Evolutionary conservation across 169 alveolate species (phyloP), one percentile per base, ranked within the genome.

Genomic region (Plasmodium cynomolgi): DNA sequence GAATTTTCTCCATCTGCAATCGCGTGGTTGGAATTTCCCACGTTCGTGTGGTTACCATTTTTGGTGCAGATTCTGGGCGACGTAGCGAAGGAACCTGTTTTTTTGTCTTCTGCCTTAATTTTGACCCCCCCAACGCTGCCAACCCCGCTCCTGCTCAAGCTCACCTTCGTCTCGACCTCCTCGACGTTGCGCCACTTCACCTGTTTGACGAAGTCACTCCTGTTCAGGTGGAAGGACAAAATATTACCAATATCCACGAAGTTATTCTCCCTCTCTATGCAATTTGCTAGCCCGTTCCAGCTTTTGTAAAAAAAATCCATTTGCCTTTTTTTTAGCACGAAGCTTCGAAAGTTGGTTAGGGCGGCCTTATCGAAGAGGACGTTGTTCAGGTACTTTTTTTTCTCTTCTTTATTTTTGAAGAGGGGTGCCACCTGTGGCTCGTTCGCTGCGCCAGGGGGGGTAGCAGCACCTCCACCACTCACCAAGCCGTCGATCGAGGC

Each of bases 291-390:
- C 11, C 39, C 29, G 41, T 56, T 77, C 26, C 80, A 7, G 68
- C 29, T 86, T 75, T 75, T 75, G 47, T 74, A 26, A 33, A 75
- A 75, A 77, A 75, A 86, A 0, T 86, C 93, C 20, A 56, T 86
- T 23, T 86, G 93, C 23, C 58, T 86, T 23, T 86, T 86, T 15
- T 56, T 86, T 7, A 86, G 20, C 15, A 86, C 11, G 62, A 20
- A 86, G 41, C 68, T 86, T 37, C 85, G 79, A 77, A 75, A 86
- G 15, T 79, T 75, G 11, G n/a, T 5, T 26, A 86, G 26, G 1
- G 80, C 17, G 17, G 41, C 39, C 44, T 74, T 47, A 50, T 86
- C 71, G 7, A 75, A 31, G 11, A 86, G 41, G 26, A 37, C 20
- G 39, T 77, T 84, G 5, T 58, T 74, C 62, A 77, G 58, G 23